phyloP scores from a whole-genome alignment of 164 flowering plant genomes.

The Piper betle region DNA sequence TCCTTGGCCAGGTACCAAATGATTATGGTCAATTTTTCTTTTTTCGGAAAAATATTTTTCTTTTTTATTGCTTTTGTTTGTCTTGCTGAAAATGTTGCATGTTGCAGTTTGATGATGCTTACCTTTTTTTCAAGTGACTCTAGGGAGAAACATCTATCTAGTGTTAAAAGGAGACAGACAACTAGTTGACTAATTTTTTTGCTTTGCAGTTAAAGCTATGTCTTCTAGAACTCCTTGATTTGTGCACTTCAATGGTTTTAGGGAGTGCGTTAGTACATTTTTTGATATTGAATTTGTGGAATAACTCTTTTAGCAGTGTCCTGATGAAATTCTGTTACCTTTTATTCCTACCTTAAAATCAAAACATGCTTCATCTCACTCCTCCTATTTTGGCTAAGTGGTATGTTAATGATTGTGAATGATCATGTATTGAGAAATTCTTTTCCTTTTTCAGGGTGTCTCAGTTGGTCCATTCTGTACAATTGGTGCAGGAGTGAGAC shows the following conservation, averaged over 20 bases:
- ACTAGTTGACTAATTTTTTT: neutral
- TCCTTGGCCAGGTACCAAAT: slow-evolving; percentile 42
- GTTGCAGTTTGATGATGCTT: too few species aligned
- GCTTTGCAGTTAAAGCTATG: neutral
- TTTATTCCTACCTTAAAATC: too few species aligned
- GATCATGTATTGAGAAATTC: neutral
- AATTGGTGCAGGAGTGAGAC: slow-evolving; percentile 53
- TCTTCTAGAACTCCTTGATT: neutral
- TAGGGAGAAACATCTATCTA: too few species aligned
- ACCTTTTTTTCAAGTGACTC: too few species aligned
- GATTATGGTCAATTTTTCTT: neutral
- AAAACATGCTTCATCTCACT: too few species aligned
- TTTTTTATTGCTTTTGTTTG: neutral
- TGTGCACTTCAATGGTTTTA: neutral
- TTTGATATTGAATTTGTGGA: neutral
- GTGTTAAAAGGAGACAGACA: too few species aligned
- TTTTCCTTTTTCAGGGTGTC: slow-evolving; percentile 36
- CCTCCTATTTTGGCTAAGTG: too few species aligned
- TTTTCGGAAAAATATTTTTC: neutral
- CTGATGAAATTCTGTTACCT: too few species aligned
- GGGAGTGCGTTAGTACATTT: neutral
- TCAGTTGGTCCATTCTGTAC: slow-evolving; percentile 86
- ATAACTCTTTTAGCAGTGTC: too few species aligned
- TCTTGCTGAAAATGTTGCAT: neutral
- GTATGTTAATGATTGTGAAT: neutral